Base-by-base conservation (phyloP, 805 yeast genomes). In the Tetrapisispora taiwanensis region DNA sequence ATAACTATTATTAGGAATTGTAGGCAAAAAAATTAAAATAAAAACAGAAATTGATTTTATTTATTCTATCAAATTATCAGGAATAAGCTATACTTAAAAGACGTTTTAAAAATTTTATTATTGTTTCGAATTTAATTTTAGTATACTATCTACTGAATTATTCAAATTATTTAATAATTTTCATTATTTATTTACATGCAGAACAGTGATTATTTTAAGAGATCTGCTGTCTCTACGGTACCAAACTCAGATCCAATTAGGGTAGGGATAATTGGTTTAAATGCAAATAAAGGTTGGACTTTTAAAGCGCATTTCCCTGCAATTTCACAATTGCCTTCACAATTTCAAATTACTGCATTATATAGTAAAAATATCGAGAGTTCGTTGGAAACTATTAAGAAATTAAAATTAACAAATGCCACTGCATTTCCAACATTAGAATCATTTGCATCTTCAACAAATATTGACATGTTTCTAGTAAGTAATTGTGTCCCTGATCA, bases 261-360 rank as follows among this genome's bases (percentile, higher is more conserved):
- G 30, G 57, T 59, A 12, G 64, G 64, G 9, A 54, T 59, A 30
- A 48, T 59, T 12, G 64, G 64, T 3, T 38, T 59, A 20, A 45
- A 52, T 3, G 44, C 48, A 14, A 36, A 39, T 27, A 58, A 54
- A 46, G 62, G 62, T 13, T 59, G 64, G 62, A 62, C 62, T 9
- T 45, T 54, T 9, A 59, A 59, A 48, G 54, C 64, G 1, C 64
- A 59, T 36, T 56, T 54, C 43, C 58, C 59, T 0, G 59, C 62
- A 6, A 55, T 59, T 4, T 33, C 51, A 27, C 63, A 58, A 46
- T 41, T 60, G 26, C 52, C 62, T 14, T 58, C 63, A 4, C 61
- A 60, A 45, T 60, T 52, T 45, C 50, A 52, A 36, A 53, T 58
- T 5, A 56, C 58, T 7, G 64, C 64, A 15, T 32, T 60, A 22